Base-by-base conservation (phyloP, 257 asterid species). In the Nicotiana noctiflora region DNA sequence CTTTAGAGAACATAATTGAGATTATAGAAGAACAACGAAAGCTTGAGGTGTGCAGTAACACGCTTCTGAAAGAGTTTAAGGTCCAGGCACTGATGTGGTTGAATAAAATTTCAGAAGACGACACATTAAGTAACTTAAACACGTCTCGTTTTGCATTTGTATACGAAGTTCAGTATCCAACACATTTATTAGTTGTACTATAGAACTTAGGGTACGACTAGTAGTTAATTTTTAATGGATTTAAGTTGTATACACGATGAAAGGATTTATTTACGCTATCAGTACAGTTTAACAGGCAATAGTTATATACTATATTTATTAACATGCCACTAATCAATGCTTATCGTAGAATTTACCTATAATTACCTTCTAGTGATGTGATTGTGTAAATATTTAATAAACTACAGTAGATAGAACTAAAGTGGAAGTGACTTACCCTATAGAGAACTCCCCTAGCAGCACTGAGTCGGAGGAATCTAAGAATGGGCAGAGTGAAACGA, bases 401-500 rank as follows among this genome's bases (percentile, higher is more conserved):
- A 59, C 8, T 17, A 21, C 31, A 59, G 9, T 61, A 32, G n/a
- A 61, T 25, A 23, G 8, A 61, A 25, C 32, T 61, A 12, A 6
- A 61, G 7, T 9, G 67, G 18, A 25, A 61, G 5, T 44, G 46
- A 34, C 34, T 27, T 81, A 90, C 94, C 86, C 49, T 81, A 84
- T 86, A 76, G 27, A 91, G 94, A 51, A 85, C 80, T 17, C 90
- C 96, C 31, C 81, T 77, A 68, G 89, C 85, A 68, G 90, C 91
- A 81, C 90, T 83, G 84, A 91, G 94, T 79, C 40, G 84, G 78
- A 91, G 75, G 86, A 81, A 82, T 70, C 82, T 18, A 82, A 90
- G 93, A 15, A 89, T 80, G 8, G 94, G 96, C 57, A 90, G 89
- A 5, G 90, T 88, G 75, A 81, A 61, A 82, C 90, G 72, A 85